These are phyloP conservation scores for Solanum hybrid DNA, from an alignment of 305 asterid genomes.

Conservation along the genomic window DNA sequence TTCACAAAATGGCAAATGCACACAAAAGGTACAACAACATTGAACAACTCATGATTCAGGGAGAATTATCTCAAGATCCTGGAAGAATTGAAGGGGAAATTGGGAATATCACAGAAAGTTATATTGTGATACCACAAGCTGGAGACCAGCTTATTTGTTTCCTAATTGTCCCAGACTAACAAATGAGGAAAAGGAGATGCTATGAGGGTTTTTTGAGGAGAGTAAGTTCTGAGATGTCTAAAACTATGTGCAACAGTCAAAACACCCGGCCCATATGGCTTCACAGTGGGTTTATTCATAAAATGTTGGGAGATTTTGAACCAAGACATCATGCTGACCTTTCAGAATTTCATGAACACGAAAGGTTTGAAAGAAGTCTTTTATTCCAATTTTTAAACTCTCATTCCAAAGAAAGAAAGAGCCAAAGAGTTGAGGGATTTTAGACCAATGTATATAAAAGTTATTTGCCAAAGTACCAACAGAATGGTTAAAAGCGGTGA, in stretches of 20 bases:
- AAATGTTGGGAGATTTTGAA: background rate
- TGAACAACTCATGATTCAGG: background rate
- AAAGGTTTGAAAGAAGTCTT: background rate
- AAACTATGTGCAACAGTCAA: background rate
- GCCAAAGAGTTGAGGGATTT: background rate
- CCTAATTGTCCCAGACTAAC: background rate
- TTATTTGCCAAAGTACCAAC: background rate
- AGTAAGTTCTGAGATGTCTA: background rate
- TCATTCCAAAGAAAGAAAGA: background rate
- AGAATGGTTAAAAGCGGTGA: background rate
- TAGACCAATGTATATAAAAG: background rate
- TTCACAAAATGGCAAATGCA: background rate
- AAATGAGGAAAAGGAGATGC: background rate
- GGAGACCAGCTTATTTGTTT: background rate
- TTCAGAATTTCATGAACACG: background rate
- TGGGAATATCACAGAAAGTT: background rate
- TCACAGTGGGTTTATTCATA: background rate
- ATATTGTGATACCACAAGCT: background rate
- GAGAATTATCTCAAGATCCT: background rate
- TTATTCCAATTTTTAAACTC: no score
- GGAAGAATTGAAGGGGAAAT: background rate
- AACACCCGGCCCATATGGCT: background rate
- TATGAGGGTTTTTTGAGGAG: background rate
- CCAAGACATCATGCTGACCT: background rate
- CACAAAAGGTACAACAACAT: background rate